Evolutionary conservation across 192 early-diverging fungal species (phyloP).

Genomic region (Coemansia sp.): DNA sequence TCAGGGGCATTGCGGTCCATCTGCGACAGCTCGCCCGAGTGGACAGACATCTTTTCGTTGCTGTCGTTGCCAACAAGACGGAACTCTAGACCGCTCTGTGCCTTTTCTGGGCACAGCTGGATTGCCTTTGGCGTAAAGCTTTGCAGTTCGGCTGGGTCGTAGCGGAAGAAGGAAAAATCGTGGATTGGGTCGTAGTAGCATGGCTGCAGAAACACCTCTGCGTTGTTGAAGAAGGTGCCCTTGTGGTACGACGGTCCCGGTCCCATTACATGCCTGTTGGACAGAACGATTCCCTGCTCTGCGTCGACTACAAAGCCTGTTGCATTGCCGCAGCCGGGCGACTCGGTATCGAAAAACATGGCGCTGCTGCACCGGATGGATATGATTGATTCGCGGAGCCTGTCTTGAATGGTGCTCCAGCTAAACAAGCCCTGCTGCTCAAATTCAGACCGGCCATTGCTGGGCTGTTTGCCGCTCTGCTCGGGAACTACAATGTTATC

Average conservation of each 20-base stretch:
- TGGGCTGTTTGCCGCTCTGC: neutral
- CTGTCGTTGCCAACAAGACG: slow-evolving; percentile 73
- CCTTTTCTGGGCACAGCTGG: slow-evolving; percentile 64
- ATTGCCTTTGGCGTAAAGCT: slow-evolving; percentile 27
- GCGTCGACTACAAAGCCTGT: slow-evolving; percentile 81
- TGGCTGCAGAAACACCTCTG: slow-evolving; percentile 67
- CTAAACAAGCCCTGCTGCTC: neutral
- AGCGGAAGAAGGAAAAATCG: slow-evolving; percentile 80
- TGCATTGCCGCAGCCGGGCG: slow-evolving; percentile 18
- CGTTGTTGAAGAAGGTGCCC: slow-evolving; percentile 68
- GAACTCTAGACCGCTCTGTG: slow-evolving; percentile 71
- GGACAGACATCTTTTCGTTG: slow-evolving; percentile 74
- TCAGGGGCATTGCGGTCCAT: slow-evolving; percentile 71
- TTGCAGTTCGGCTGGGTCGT: slow-evolving; percentile 65
- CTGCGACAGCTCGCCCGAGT: slow-evolving; percentile 72
- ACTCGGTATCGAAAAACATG: slow-evolving; percentile 10
- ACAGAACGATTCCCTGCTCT: slow-evolving; percentile 67
- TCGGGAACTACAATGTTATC: neutral
- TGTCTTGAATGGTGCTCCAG: slow-evolving; percentile 31
- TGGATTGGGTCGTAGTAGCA: slow-evolving; percentile 78
- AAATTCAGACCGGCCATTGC: neutral
- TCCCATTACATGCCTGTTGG: slow-evolving; percentile 73
- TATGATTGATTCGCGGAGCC: slow-evolving; percentile 18
- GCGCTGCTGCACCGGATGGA: slow-evolving; percentile 6
- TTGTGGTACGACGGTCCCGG: slow-evolving; percentile 68